These are phyloP conservation scores for Colletotrichum lini DNA, from an alignment of 2,329 filamentous ascomycete genomes.

Conservation along the genomic window DNA sequence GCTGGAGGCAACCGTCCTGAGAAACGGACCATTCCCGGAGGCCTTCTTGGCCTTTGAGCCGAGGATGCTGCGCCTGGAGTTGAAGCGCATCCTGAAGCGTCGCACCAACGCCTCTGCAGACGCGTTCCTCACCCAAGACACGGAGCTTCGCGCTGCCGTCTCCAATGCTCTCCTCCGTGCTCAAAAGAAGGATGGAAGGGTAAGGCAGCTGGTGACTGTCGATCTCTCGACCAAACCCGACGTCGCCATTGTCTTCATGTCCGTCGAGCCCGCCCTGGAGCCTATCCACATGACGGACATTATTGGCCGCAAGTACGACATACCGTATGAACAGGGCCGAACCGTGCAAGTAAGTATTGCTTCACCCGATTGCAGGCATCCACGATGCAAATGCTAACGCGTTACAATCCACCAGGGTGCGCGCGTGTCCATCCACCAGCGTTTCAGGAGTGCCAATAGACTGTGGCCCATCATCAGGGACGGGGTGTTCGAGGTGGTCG, in stretches of 20 bases:
- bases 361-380: no score
- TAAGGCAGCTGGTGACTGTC: slow-evolving; percentile 26
- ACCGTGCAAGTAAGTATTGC: slow-evolving; percentile 21
- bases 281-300: slow-evolving; percentile 29
- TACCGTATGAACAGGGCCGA: slow-evolving; percentile 29
- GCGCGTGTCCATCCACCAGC: slow-evolving; percentile 17
- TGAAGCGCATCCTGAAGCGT: slow-evolving; percentile 23
- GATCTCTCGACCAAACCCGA: slow-evolving; percentile 11
- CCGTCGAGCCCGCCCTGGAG: slow-evolving; percentile 23
- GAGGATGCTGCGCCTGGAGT: slow-evolving; percentile 22
- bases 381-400: neutral
- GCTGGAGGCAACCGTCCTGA: slow-evolving; percentile 29
- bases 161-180: slow-evolving; percentile 21
- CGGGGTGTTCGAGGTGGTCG: slow-evolving; percentile 29
- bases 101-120: slow-evolving; percentile 3
- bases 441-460: slow-evolving; percentile 23
- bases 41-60: slow-evolving; percentile 18
- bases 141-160: slow-evolving; percentile 12
- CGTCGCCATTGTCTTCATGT: slow-evolving; percentile 32
- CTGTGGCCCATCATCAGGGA: slow-evolving; percentile 30
- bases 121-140: slow-evolving; percentile 9
- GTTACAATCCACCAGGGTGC: slow-evolving; percentile 7
- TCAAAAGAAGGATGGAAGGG: slow-evolving; percentile 26
- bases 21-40: slow-evolving; percentile 1
- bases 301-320: slow-evolving; percentile 23